Evolutionary conservation across 345 rosid species (phyloP), one percentile per base, ranked within the genome.

Genomic region (Lumnitzera racemosa): DNA sequence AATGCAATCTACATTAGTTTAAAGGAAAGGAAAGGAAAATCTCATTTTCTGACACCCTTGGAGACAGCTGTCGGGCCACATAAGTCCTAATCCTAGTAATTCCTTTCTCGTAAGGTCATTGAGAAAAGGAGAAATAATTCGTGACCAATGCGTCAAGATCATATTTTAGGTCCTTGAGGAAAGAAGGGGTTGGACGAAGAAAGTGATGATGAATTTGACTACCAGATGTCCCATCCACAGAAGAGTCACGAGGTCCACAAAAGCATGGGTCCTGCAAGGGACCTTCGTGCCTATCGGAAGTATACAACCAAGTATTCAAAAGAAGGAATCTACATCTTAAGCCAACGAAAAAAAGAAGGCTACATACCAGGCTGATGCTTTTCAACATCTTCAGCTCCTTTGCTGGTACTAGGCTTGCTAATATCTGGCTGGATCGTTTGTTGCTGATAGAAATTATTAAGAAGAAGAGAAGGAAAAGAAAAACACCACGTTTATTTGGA

Each of bases 331-430:
- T 27, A 27, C 5, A 2, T 15, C 4, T 13, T 17, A 47, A 57
- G 31, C 12, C 29, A 46, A 55, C 24, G n/a, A 56, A 29, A 31
- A 47, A 55, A 16, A 13, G 66, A 43, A 57, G 59, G 43, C 43
- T 51, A 56, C 72, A 12, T 66, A 86, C 92, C 85, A 63, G 79
- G 63, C 47, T 69, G 74, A 20, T 51, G 81, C 68, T 74, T 83
- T 62, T 73, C 81, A 23, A 53, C 74, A 69, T 76, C 72, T 58
- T 74, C 84, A 23, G 76, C 58, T 67, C 69, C 91, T 61, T 67
- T 76, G 69, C 77, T 71, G 63, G 75, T 67, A 54, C 85, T 67
- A 55, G 78, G 88, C 76, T 81, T 86, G 77, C 79, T 77, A 49
- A 74, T 63, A 75, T 79, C 73, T 52, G 96, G 76, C 63, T 69